Evolutionary conservation across 768 basidiomycete species (phyloP).

Genomic region (Pleurotus pulmonarius): DNA sequence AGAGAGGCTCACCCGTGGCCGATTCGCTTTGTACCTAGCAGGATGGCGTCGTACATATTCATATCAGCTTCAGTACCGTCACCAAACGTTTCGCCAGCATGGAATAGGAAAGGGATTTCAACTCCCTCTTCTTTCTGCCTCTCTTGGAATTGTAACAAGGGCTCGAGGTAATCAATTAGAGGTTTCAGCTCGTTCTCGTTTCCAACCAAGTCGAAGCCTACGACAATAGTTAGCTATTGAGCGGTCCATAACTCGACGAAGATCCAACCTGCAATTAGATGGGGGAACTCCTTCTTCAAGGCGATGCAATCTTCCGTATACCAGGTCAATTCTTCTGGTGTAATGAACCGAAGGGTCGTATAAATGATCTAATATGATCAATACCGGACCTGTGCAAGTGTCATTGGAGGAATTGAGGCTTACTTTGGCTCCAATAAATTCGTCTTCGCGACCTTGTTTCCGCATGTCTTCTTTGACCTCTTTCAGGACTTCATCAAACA

Average conservation of each 20-base stretch:
- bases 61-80: slow-evolving; percentile 69
- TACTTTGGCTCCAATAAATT: slow-evolving; percentile 68
- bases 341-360: slow-evolving; percentile 53
- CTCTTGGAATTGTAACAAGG: slow-evolving; percentile 54
- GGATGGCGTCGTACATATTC: slow-evolving; percentile 76
- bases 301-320: slow-evolving; percentile 72
- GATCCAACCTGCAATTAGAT: slow-evolving; percentile 65
- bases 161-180: slow-evolving; percentile 58
- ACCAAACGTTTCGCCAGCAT: slow-evolving; percentile 78
- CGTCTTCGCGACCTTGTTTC: slow-evolving; percentile 47
- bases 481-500: slow-evolving; percentile 47
- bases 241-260: no score
- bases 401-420: slow-evolving; percentile 6
- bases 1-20: slow-evolving; percentile 61
- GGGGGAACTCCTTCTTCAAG: slow-evolving; percentile 71
- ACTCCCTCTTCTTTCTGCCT: slow-evolving; percentile 54
- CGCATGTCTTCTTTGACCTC: slow-evolving; percentile 52
- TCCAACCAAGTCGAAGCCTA: slow-evolving; percentile 82
- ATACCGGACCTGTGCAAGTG: not conserved
- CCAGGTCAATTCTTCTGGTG: slow-evolving; percentile 54
- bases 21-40: slow-evolving; percentile 75
- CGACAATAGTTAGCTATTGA: slow-evolving; percentile 1
- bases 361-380: slow-evolving; percentile 58
- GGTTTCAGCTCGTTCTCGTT: slow-evolving; percentile 61
- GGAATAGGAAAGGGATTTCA: slow-evolving; percentile 74